phyloP scores from a whole-genome alignment of 139 green algal species.

The Edaphochlamys debaryana region DNA sequence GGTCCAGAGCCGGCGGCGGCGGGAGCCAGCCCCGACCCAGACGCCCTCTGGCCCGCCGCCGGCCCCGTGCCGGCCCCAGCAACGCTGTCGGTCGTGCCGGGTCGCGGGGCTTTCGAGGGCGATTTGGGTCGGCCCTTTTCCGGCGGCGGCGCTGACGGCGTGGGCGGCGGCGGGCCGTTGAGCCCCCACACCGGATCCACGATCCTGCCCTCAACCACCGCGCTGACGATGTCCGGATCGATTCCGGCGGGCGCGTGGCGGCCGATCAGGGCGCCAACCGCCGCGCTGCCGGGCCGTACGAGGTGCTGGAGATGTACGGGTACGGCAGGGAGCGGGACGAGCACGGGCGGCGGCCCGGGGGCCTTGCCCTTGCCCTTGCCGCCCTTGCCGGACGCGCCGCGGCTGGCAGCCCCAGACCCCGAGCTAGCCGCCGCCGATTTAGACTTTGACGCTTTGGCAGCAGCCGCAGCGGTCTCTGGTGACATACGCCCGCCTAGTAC shows the following conservation, averaged over 20 bases:
- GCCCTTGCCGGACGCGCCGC: not conserved
- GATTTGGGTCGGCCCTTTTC: too few relatives aligned
- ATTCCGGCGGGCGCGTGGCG: conserved; percentile 6
- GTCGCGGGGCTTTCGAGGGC: too few relatives aligned
- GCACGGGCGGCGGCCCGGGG: not conserved
- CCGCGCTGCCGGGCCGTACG: conserved; percentile 7
- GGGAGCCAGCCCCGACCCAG: too few relatives aligned
- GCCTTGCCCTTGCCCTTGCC: conserved; percentile 10
- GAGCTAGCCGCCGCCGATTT: not conserved
- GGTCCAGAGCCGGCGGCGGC: too few relatives aligned
- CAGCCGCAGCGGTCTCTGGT: not conserved
- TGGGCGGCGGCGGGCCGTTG: too few relatives aligned
- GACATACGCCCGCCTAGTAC: too few relatives aligned
- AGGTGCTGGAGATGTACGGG: conserved; percentile 35
- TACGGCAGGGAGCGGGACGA: conserved; percentile 9
- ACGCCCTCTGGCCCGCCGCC: not conserved
- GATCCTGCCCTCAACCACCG: not conserved
- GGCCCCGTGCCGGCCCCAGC: not conserved
- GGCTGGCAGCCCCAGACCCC: not conserved
- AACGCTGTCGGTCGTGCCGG: too few relatives aligned
- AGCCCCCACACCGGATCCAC: conserved; percentile 21
- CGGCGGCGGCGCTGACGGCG: too few relatives aligned
- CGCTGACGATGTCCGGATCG: conserved; percentile 10
- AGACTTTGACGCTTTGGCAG: too few relatives aligned
- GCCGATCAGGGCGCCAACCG: conserved; percentile 18